Conservation (phyloP, 108 stramenopile species). For the Cylindrotheca fusiformis region DNA sequence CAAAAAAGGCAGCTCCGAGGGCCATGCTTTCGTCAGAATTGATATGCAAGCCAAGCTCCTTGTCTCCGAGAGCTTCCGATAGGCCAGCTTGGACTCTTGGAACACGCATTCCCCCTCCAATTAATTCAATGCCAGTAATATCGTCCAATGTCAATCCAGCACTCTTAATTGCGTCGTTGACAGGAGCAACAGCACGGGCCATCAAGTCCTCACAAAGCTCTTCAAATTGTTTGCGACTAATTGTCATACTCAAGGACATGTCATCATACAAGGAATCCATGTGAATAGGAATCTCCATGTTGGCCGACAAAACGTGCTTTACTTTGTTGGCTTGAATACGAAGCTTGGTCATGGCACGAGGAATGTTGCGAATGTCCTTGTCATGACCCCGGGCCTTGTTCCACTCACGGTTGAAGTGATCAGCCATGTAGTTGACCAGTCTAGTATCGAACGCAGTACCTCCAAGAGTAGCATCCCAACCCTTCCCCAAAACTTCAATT, state of each 20-base stretch:
- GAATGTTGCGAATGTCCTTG: constrained; percentile 77
- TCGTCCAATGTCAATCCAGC: constrained; percentile 88
- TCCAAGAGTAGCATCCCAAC: constrained; percentile 93
- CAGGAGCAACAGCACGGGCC: constrained; percentile 78
- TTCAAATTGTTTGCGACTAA: constrained; percentile 90
- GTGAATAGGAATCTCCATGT: constrained; percentile 93
- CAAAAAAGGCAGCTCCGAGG: constrained; percentile 97
- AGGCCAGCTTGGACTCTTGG: constrained; percentile 91
- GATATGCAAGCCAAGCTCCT: constrained; percentile 95
- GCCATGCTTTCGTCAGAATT: constrained; percentile 99
- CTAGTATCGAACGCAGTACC: constrained; percentile 86
- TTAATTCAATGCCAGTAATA: constrained; percentile 91
- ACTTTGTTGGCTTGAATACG: constrained; percentile 96
- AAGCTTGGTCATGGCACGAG: constrained; percentile 94
- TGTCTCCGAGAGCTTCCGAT: constrained; percentile 43
- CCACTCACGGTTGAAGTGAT: constrained; percentile 92
- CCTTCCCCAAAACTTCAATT: constrained; percentile 90
- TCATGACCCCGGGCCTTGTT: constrained; percentile 43
- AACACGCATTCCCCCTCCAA: constrained; percentile 98
- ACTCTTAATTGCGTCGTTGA: constrained; percentile 60
- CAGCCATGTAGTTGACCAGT: constrained; percentile 90
- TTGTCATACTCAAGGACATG: constrained; percentile 73
- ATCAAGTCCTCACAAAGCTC: constrained; percentile 80
- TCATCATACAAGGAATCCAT: constrained; percentile 94
- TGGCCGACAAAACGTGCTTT: constrained; percentile 97